Evolutionary conservation across 129 eudicot species (phyloP).

Genomic region (Gnaphalium uliginosum): DNA sequence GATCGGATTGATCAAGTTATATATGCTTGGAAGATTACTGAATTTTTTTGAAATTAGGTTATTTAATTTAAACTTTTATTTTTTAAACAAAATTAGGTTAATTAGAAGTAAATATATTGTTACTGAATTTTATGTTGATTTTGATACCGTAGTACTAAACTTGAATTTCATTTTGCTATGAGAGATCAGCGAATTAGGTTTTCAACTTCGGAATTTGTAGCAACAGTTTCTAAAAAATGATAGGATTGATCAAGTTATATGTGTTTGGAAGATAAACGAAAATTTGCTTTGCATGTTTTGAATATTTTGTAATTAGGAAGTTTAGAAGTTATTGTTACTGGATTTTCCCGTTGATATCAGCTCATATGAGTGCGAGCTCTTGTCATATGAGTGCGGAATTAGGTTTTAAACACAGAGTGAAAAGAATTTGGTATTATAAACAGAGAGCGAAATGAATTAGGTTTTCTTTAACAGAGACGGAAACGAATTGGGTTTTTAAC

Average conservation of each 20-base stretch:
- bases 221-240: too few species aligned
- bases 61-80: too few species aligned
- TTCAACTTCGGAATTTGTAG: too few species aligned
- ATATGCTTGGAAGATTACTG: too few species aligned
- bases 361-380: background rate
- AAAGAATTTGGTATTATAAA: constrained; percentile 7
- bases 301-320: background rate
- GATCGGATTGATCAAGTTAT: too few species aligned
- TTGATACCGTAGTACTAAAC: background rate
- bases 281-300: background rate
- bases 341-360: constrained; percentile 1
- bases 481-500: too few species aligned
- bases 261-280: too few species aligned
- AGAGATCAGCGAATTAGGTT: too few species aligned
- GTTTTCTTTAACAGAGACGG: background rate
- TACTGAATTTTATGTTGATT: background rate
- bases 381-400: background rate
- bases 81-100: background rate
- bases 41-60: too few species aligned
- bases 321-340: background rate
- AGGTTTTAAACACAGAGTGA: background rate
- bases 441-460: background rate
- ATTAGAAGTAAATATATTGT: too few species aligned
- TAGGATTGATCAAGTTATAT: too few species aligned
- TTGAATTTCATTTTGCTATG: background rate